These are phyloP conservation scores for Inga oerstediana DNA, from an alignment of 306 rosid species.

Conservation along the genomic window DNA sequence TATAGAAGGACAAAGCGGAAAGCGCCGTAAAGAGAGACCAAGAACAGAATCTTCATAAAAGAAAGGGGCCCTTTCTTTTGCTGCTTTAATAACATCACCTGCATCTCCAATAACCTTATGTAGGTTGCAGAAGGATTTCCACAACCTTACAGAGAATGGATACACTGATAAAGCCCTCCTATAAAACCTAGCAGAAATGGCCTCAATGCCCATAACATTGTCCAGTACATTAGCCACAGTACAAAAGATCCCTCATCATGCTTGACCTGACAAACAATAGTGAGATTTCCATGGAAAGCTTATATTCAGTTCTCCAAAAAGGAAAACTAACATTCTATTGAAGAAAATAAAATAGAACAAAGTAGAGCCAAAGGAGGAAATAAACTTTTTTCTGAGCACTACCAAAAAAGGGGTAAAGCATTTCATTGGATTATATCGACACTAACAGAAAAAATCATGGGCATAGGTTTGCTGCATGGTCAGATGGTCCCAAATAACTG, in stretches of 20 bases:
- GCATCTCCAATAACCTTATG: slow-evolving; percentile 45
- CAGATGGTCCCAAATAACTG: background rate
- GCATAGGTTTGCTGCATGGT: background rate
- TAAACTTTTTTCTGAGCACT: slow-evolving; percentile 6
- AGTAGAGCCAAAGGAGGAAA: slow-evolving; percentile 9
- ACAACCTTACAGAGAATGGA: slow-evolving; percentile 75
- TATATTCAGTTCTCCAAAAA: slow-evolving; percentile 37
- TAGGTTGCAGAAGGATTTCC: slow-evolving; percentile 58
- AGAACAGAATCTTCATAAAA: background rate
- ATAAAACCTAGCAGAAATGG: slow-evolving; percentile 63
- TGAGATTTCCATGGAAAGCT: slow-evolving; percentile 49
- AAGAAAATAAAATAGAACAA: slow-evolving; percentile 1
- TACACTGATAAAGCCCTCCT: slow-evolving; percentile 67
- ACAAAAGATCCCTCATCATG: slow-evolving; percentile 70
- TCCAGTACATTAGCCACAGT: slow-evolving; percentile 89
- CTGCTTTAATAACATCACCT: slow-evolving; percentile 56
- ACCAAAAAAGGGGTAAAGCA: slow-evolving; percentile 10
- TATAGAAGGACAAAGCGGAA: too few species aligned
- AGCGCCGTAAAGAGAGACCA: too few species aligned
- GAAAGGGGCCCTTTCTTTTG: slow-evolving; percentile 75
- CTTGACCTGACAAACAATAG: slow-evolving; percentile 70
- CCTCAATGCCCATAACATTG: slow-evolving; percentile 51
- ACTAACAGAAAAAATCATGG: background rate
- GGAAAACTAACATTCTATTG: slow-evolving; percentile 23
- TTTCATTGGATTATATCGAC: background rate